A percentile compares a stretch with the other conserved stretches of the same genome.
phyloP scores from a whole-genome alignment of 2,329 filamentous ascomycete genomes.

The Cucurbitaria berberidis region DNA sequence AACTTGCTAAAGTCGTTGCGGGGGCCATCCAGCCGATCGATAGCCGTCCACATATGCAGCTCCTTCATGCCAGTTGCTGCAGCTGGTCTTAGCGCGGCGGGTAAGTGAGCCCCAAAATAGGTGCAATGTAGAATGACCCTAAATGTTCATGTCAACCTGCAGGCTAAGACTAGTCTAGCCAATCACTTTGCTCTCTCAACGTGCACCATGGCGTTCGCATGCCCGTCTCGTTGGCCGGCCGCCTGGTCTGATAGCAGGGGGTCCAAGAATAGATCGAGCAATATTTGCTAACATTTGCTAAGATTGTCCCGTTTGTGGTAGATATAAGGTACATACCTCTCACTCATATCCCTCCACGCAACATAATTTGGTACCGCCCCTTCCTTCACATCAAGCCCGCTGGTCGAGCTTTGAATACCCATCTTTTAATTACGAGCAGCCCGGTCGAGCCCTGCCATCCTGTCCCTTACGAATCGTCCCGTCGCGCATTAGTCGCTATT shows the following conservation, averaged over 20 bases:
- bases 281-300: slow-evolving; percentile 51
- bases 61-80: slow-evolving; percentile 23
- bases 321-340: slow-evolving; percentile 57
- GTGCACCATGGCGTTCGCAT: slow-evolving; percentile 37
- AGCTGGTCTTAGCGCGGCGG: slow-evolving; percentile 39
- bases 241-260: slow-evolving; percentile 28
- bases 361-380: slow-evolving; percentile 55
- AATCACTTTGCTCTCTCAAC: slow-evolving; percentile 32
- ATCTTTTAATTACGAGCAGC: slow-evolving; percentile 54
- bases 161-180: slow-evolving; percentile 32
- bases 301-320: slow-evolving; percentile 46
- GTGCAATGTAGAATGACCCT: slow-evolving; percentile 41
- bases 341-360: slow-evolving; percentile 39
- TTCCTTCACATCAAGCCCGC: slow-evolving; percentile 53
- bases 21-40: slow-evolving; percentile 37
- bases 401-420: slow-evolving; percentile 57
- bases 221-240: slow-evolving; percentile 39
- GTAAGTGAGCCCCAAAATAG: slow-evolving; percentile 51
- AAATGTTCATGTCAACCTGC: slow-evolving; percentile 42
- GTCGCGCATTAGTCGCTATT: slow-evolving; percentile 50
- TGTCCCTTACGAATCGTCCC: slow-evolving; percentile 52
- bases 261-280: slow-evolving; percentile 58
- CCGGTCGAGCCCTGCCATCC: slow-evolving; percentile 50
- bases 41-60: slow-evolving; percentile 31
- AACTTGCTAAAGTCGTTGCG: slow-evolving; percentile 40